A percentile compares a stretch with the other conserved stretches of the same genome.
phyloP scores from a whole-genome alignment of 805 yeast species.

The Torulaspora franciscae region DNA sequence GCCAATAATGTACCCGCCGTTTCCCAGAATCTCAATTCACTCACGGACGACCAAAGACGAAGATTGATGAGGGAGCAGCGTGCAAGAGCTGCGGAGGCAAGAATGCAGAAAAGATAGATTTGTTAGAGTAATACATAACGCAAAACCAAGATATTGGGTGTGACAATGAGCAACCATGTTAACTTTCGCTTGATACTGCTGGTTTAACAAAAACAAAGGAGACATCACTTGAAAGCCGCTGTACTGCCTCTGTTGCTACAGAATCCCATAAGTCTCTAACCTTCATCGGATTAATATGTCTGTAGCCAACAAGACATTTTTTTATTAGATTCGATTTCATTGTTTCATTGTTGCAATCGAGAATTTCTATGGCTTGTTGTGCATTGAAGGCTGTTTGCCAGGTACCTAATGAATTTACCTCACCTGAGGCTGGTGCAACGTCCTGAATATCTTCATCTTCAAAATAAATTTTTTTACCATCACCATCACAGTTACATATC shows the following conservation, averaged over 20 bases:
- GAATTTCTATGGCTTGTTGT: slow-evolving; percentile 22
- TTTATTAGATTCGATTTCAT: slow-evolving; percentile 44
- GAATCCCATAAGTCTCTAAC: slow-evolving; percentile 16
- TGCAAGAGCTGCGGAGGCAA: slow-evolving; percentile 93
- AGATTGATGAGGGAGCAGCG: slow-evolving; percentile 88
- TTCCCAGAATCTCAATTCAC: slow-evolving; percentile 50
- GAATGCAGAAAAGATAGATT: slow-evolving; percentile 41
- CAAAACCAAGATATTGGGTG: background rate
- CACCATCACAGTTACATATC: slow-evolving; percentile 59
- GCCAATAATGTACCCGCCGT: slow-evolving; percentile 23
- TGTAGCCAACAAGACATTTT: slow-evolving; percentile 56
- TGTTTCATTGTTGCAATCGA: slow-evolving; percentile 18
- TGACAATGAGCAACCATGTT: too few relatives aligned
- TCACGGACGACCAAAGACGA: slow-evolving; percentile 69
- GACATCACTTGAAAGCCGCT: slow-evolving; percentile 13
- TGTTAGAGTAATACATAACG: background rate
- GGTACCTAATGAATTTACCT: slow-evolving; percentile 2
- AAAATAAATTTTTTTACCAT: slow-evolving; percentile 38
- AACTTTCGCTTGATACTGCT: background rate
- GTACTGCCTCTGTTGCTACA: slow-evolving; percentile 19
- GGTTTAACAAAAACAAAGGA: slow-evolving; percentile 30
- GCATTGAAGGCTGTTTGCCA: slow-evolving; percentile 58
- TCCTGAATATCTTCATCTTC: slow-evolving; percentile 12
- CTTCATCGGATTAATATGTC: slow-evolving; percentile 52
- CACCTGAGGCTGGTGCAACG: background rate